These are phyloP conservation scores for Choiromyces venosus DNA, from an alignment of 495 filamentous ascomycete species.

Conservation along the genomic window DNA sequence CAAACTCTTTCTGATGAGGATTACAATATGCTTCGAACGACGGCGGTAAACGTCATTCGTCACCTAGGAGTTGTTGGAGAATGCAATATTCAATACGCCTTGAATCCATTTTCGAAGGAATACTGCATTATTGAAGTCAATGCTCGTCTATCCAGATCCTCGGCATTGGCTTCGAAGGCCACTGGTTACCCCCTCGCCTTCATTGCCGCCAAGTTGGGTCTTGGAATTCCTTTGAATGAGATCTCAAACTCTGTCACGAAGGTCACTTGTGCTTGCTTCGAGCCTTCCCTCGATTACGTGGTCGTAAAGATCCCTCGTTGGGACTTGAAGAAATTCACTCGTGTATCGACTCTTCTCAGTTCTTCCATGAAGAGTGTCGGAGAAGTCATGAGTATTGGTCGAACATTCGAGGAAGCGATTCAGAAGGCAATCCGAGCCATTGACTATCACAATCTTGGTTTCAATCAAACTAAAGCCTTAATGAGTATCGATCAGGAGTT, in stretches of 20 bases:
- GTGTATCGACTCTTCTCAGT: constrained; percentile 87
- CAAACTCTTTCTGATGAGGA: constrained; percentile 97
- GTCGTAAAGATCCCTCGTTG: constrained; percentile 98
- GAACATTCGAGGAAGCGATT: constrained; percentile 96
- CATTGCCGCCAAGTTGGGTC: constrained; percentile 89
- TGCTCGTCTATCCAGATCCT: constrained; percentile 89
- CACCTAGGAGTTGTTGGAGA: constrained; percentile 96
- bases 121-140: constrained; percentile 99
- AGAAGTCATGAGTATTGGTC: constrained; percentile 96
- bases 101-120: constrained; percentile 93
- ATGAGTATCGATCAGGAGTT: constrained; percentile 96
- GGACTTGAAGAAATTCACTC: constrained; percentile 98
- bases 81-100: constrained; percentile 97
- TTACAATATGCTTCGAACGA: constrained; percentile 98
- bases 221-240: constrained; percentile 92
- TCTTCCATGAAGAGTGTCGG: constrained; percentile 99
- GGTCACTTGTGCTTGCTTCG: constrained; percentile 94
- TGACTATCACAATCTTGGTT: constrained; percentile 91
- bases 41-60: constrained; percentile 96
- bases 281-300: constrained; percentile 97
- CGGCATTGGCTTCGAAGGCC: constrained; percentile 90
- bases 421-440: constrained; percentile 96
- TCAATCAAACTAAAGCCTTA: constrained; percentile 82
- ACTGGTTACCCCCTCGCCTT: constrained; percentile 95
- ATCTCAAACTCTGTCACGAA: constrained; percentile 95